Evolutionary conservation across 495 filamentous ascomycete species (phyloP), one percentile per base, ranked within the genome.

Genomic region (Aspergillus mulundensis): DNA sequence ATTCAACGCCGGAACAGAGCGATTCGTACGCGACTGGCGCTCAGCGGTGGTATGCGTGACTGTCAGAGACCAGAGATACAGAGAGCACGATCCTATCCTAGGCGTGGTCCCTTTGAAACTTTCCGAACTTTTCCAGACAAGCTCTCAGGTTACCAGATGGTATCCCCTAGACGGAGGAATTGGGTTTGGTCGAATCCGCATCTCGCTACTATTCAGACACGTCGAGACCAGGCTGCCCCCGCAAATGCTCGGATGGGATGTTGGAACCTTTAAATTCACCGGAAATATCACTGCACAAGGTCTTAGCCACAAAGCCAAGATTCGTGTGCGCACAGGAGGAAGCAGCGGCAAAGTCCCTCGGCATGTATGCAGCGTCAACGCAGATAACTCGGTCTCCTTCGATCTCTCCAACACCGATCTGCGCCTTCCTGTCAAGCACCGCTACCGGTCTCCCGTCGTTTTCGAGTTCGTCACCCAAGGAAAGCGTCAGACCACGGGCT

Each of bases 21-120:
- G 89, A 2, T 97, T 97, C 62, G 79, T 97, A n/a, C 85, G 93
- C 12, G 93, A 97, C 67, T 97, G 93, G 93, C 80, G 91, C 44
- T 91, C 87, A 32, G 80, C 83, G 30, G 86, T 96, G 46, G 82
- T 96, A 34, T 96, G 91, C 0, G 79, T 96, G 49, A 89, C 88
- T 14, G 90, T 96, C 25, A 84, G 93, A 12, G 92, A 97, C 68
- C 83, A 86, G 49, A 83, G 93, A 15, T 87, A 96, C 62, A 81
- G 93, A 39, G 84, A 97, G 70, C 93, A 97, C 60, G 93, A 97
- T 59, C 93, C 93, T 14, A 90, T 97, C 49, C 85, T 97, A 18
- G 93, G 93, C 21, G 87, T 96, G 10, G 87, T 97, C 3, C 89
- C 91, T 2, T 65, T 97, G 52, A 93, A 91, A 66, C 74, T 97